Conservation (phyloP, 208 protist genomes). For the Acanthamoeba quina region DNA sequence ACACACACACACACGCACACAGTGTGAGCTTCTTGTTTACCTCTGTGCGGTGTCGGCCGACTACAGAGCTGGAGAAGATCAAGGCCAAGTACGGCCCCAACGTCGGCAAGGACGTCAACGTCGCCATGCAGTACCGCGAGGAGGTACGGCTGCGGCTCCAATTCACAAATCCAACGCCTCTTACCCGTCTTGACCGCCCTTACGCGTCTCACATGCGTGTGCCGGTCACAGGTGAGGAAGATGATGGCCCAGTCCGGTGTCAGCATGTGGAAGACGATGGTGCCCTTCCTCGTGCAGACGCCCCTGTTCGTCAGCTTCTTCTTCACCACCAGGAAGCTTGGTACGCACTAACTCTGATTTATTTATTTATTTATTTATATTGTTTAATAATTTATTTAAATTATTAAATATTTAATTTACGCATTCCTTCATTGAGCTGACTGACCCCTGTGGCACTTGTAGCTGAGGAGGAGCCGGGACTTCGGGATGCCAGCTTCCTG, state of each 20-base stretch:
- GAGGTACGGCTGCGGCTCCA: background rate
- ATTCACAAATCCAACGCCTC: background rate
- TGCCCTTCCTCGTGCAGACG: slow-evolving; percentile 5
- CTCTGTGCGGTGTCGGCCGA: background rate
- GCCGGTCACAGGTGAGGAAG: background rate
- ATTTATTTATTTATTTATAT: background rate
- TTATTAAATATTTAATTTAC: background rate
- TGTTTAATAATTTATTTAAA: background rate
- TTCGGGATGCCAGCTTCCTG: background rate
- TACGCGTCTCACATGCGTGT: background rate
- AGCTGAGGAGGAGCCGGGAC: slow-evolving; percentile 3
- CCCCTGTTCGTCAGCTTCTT: slow-evolving; percentile 3
- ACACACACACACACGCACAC: too few relatives aligned
- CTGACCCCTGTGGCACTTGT: background rate
- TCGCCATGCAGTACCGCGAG: background rate
- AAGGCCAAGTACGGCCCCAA: slow-evolving; percentile 2
- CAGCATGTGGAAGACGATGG: slow-evolving; percentile 27
- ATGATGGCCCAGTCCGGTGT: background rate
- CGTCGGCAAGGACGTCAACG: background rate
- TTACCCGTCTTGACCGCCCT: background rate
- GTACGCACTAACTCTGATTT: background rate
- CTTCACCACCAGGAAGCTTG: slow-evolving; percentile 5
- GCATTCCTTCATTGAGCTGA: background rate
- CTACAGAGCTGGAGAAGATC: background rate
- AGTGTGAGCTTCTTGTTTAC: background rate